Base-by-base conservation (phyloP, 306 rosid genomes). In the Castanopsis chinensis region DNA sequence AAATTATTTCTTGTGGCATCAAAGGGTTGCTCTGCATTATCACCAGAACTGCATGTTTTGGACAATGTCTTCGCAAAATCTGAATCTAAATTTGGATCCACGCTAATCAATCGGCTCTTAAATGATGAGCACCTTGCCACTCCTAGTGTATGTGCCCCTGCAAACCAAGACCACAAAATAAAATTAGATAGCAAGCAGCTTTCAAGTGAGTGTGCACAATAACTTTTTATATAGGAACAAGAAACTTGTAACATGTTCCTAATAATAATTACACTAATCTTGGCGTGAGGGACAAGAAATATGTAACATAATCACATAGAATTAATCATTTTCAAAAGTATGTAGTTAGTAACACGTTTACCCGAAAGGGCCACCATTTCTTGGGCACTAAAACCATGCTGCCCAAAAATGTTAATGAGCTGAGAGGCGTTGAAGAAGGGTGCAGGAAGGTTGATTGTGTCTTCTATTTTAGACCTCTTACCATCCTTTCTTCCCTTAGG, bases 281-380 rank as follows among this genome's bases (percentile, higher is more conserved):
- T 19, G 27, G 52, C 52, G 37, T 35, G 52, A 67, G 52, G 28
- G 41, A n/a, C 27, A 67, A 35, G 72, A n/a, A 18, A 35, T 4
- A 33, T 60, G 33, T 21, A 4, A 60, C 67, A 21, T 58, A 58
- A 58, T 23, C 15, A 10, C 3, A 59, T 59, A 23, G 17, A 60
- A 23, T 12, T 27, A 60, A 21, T 23, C 25, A 23, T 21, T 41
- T 41, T 3, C 21, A 30, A 30, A 64, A 57, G n/a, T 37, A 37
- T 41, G 45, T 41, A 41, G 45, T 8, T 56, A 11, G 30, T 76
- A 30, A 60, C 51, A 18, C 11, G 15, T 58, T 61, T 86, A 93
- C 97, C 98, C 2, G 97, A 94, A 33, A 94, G 88, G 67, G 97
- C 97, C 52, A 94, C 97, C 94, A 88, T 82, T 69, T 94, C 91